Evolutionary conservation across 768 basidiomycete genomes (phyloP).

Genomic region (Mycena rosella): DNA sequence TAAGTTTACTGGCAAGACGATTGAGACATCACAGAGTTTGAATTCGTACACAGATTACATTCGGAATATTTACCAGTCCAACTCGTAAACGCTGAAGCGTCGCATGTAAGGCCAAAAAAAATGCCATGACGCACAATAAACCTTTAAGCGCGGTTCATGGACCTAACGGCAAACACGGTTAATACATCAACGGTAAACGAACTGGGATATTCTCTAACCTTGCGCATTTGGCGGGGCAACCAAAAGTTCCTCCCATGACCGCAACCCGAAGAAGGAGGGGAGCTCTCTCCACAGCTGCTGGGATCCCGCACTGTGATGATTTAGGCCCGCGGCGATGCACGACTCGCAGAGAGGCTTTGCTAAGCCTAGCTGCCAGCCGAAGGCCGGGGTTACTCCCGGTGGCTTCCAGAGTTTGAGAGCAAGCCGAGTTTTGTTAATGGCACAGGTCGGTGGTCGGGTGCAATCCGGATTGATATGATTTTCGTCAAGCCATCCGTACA

Average conservation of each 20-base stretch:
- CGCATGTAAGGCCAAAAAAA: too few relatives aligned
- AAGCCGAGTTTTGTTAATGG: neutral
- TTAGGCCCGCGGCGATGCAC: neutral
- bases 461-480: neutral
- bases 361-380: neutral
- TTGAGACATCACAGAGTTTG: too few relatives aligned
- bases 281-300: conserved; percentile 17
- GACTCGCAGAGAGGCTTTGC: neutral
- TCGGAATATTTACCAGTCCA: too few relatives aligned
- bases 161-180: too few relatives aligned
- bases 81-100: too few relatives aligned
- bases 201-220: too few relatives aligned
- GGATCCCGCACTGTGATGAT: conserved; percentile 2
- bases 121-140: too few relatives aligned
- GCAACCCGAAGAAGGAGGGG: conserved; percentile 9
- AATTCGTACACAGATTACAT: too few relatives aligned
- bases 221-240: neutral
- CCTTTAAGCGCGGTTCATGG: too few relatives aligned
- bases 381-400: neutral
- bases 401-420: conserved; percentile 6
- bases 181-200: too few relatives aligned
- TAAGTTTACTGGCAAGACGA: too few relatives aligned
- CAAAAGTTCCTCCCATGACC: conserved; percentile 1
- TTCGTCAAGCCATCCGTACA: conserved; percentile 12
- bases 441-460: neutral